phyloP scores from a whole-genome alignment of 2,329 filamentous ascomycete species.

The Cryphonectria japonica region DNA sequence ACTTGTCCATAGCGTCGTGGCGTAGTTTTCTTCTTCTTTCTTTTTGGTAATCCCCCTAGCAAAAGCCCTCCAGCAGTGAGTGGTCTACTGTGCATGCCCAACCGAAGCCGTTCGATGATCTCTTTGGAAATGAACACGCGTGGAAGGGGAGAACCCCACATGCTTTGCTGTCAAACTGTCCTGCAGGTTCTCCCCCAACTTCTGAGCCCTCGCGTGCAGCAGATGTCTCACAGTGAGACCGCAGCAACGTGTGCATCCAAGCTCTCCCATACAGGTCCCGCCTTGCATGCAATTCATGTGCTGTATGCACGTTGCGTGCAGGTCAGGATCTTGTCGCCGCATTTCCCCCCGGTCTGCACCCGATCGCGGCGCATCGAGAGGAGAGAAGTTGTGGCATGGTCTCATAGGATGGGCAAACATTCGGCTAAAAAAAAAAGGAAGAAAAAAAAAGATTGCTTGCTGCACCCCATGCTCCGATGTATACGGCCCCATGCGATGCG shows the following conservation, averaged over 20 bases:
- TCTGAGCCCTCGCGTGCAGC: neutral
- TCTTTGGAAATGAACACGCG: neutral
- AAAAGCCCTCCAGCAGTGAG: neutral
- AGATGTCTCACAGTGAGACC: neutral
- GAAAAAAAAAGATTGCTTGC: neutral
- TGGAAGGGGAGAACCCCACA: neutral
- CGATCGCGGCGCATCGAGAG: neutral
- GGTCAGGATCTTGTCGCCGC: neutral
- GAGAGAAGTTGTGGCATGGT: slow-evolving; percentile 1
- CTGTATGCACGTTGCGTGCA: neutral
- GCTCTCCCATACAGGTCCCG: neutral
- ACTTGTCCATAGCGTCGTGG: neutral
- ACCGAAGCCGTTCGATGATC: neutral
- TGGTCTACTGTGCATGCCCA: neutral
- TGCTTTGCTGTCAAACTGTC: slow-evolving; percentile 2
- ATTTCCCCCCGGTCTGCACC: neutral
- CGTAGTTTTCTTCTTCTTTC: neutral
- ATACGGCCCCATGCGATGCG: neutral
- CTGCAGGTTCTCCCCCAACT: neutral
- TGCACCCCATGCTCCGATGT: neutral
- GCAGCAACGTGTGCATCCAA: slow-evolving; percentile 1
- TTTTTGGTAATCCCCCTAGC: neutral
- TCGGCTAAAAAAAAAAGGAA: neutral
- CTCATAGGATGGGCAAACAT: neutral
- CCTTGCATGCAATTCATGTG: neutral